Evolutionary conservation across 495 filamentous ascomycete species (phyloP), one percentile per base, ranked within the genome.

Genomic region (Astrocystis sublimbata): DNA sequence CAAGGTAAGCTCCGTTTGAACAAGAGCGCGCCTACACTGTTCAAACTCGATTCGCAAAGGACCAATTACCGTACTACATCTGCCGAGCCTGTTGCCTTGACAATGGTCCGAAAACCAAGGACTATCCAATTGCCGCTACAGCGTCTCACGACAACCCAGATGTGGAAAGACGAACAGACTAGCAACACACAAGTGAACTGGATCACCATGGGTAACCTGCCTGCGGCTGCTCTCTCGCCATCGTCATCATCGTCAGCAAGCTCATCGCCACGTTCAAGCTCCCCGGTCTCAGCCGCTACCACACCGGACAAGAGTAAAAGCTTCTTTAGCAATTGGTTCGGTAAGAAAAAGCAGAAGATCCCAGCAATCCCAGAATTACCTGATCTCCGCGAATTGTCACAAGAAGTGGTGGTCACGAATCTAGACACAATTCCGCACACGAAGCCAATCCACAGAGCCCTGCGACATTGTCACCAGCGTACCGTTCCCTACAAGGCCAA

Each of bases 401-500:
- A 41, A 31, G 31, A 63, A 8, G 51, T 67, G 15, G n/a, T 62
- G 1, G 55, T 70, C 3, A 70, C 62, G 52, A 61, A 67, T 42
- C 58, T 65, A 17, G 67, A 65, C 41, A 50, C 61, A n/a, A 46
- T 31, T 19, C 57, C 58, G 10, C 55, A 31, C 45, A 56, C 43
- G 46, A 69, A 69, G 41, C 36, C 61, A 9, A 42, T 36, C 10
- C 55, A 60, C n/a, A 45, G 6, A 17, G 58, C 65, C 42, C 50
- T 65, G 28, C 65, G 68, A 8, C 63, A 62, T 54, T 35, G 38
- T 9, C 24, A 65, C 41, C 58, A 51, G 12, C 60, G 45, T 17
- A 62, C 26, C 54, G 40, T 68, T 21, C 61, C 56, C 24, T 71
- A 67, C 38, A 67, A 60, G n/a, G 72, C 68, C n/a, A 63, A 76